Conservation (phyloP, 345 rosid species). For the Diplotaxis tenuifolia region DNA sequence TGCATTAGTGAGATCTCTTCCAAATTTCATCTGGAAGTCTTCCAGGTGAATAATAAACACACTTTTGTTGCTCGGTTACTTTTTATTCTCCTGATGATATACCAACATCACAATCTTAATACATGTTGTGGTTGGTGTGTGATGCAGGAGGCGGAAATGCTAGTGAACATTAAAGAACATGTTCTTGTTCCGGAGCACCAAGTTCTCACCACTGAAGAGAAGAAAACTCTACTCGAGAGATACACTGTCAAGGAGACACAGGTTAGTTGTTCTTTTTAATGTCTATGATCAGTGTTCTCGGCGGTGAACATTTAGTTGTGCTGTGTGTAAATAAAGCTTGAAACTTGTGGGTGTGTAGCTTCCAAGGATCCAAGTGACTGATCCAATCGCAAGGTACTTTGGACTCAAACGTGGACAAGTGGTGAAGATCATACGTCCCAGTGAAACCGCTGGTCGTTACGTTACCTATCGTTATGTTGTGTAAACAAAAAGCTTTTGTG, state of each 20-base stretch:
- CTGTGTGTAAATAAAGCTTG: conserved; percentile 1
- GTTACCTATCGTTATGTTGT: conserved; percentile 65
- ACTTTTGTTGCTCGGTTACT: not conserved
- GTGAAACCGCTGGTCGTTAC: conserved; percentile 74
- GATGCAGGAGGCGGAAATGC: conserved; percentile 69
- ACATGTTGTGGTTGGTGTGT: not conserved
- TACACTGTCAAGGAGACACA: conserved; percentile 85
- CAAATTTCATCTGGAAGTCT: conserved; percentile 79
- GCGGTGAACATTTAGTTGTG: not conserved
- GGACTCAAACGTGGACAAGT: conserved; percentile 73
- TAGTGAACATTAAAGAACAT: conserved; percentile 72
- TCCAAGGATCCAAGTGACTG: conserved; percentile 61
- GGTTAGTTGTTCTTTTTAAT: conserved; percentile 35
- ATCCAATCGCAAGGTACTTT: conserved; percentile 67
- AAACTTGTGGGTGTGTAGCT: conserved; percentile 38
- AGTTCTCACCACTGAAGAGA: conserved; percentile 64
- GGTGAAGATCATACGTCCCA: conserved; percentile 67
- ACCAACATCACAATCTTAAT: not conserved
- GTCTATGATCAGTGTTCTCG: not conserved
- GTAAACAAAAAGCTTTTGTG: conserved; percentile 25
- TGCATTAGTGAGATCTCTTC: conserved; percentile 65
- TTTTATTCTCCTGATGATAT: not conserved
- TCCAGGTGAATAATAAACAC: conserved; percentile 54
- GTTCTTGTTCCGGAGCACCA: conserved; percentile 82
- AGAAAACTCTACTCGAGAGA: conserved; percentile 71